These are phyloP conservation scores for Russula sp. DNA, from an alignment of 768 basidiomycete genomes.

Conservation along the genomic window DNA sequence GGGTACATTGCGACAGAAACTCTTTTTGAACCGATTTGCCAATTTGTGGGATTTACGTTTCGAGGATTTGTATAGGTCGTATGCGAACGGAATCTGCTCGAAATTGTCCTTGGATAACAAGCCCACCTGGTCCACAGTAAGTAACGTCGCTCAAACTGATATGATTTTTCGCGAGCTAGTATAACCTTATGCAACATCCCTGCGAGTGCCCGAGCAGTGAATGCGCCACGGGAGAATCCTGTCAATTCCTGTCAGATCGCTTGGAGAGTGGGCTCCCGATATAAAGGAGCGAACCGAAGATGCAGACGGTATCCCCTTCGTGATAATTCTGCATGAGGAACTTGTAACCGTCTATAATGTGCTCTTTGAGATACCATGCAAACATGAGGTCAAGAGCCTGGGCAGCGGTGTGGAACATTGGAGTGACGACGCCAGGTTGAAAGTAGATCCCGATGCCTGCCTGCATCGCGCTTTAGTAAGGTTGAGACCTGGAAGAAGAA, in stretches of 20 bases:
- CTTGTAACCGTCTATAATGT: slow-evolving; percentile 11
- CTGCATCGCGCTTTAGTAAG: slow-evolving; percentile 24
- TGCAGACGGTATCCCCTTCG: slow-evolving; percentile 62
- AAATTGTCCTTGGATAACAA: slow-evolving; percentile 60
- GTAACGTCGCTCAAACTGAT: background rate
- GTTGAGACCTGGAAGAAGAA: background rate
- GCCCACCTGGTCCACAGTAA: slow-evolving; percentile 47
- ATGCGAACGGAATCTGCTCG: slow-evolving; percentile 68
- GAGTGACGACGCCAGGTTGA: slow-evolving; percentile 59
- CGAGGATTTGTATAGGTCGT: slow-evolving; percentile 56
- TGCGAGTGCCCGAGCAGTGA: slow-evolving; percentile 65
- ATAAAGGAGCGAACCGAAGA: slow-evolving; percentile 50
- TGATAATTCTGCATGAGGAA: slow-evolving; percentile 75
- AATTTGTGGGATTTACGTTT: slow-evolving; percentile 42
- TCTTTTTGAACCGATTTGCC: slow-evolving; percentile 62
- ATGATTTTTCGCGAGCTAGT: too few relatives aligned
- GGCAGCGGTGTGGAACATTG: slow-evolving; percentile 51
- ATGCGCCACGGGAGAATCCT: slow-evolving; percentile 74
- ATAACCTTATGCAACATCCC: slow-evolving; percentile 65
- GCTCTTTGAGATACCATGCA: slow-evolving; percentile 56
- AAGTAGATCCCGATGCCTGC: slow-evolving; percentile 45
- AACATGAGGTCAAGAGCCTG: slow-evolving; percentile 60
- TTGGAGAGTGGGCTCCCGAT: background rate
- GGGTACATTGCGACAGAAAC: slow-evolving; percentile 56
- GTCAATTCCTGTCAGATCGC: slow-evolving; percentile 18